A percentile compares a stretch with the other conserved stretches of the same genome.
Conservation (phyloP, 331 rosid species). For the Malus hybrid region DNA sequence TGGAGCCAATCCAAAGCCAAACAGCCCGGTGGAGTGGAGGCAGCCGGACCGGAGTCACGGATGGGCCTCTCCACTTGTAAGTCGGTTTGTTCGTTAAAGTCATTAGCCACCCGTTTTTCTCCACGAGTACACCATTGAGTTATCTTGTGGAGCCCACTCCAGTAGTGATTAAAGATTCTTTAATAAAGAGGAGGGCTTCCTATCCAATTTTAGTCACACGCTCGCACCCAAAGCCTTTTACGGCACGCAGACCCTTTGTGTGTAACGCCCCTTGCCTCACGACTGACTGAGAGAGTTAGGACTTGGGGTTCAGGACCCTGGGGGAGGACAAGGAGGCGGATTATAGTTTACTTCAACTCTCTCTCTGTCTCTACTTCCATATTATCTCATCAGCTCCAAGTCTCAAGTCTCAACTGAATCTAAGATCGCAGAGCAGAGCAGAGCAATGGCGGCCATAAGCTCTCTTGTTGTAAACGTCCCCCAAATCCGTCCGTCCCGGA, state of each 20-base stretch:
- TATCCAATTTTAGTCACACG: background rate
- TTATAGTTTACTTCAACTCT: background rate
- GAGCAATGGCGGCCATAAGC: slow-evolving; percentile 31
- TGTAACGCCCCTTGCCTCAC: background rate
- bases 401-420: background rate
- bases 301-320: too few species aligned
- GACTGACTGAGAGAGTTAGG: background rate
- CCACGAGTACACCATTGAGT: background rate
- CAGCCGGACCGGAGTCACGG: background rate
- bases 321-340: background rate
- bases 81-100: background rate
- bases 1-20: background rate
- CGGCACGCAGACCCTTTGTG: background rate
- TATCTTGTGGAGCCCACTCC: background rate
- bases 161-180: background rate
- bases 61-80: background rate
- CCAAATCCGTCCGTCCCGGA: slow-evolving; percentile 14
- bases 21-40: background rate
- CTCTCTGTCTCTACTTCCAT: background rate
- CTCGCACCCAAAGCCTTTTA: background rate
- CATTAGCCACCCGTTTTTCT: background rate
- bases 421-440: background rate
- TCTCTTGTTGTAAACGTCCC: slow-evolving; percentile 16
- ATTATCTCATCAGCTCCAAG: background rate
- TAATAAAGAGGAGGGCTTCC: background rate